phyloP scores from a whole-genome alignment of 108 stramenopile genomes.

The Stephanodiscus triporus region DNA sequence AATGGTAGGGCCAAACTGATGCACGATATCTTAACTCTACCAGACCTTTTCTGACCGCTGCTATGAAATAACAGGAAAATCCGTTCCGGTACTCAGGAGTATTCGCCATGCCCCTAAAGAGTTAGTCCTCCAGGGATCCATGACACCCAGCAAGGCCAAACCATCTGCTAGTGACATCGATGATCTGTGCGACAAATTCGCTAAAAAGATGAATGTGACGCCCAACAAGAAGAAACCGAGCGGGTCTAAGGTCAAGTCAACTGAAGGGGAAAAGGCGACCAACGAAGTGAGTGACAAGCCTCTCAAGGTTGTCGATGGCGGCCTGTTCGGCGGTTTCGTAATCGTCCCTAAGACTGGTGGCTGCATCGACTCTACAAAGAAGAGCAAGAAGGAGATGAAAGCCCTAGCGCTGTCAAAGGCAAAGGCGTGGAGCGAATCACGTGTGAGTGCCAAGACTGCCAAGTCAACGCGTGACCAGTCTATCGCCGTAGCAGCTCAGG shows the following conservation, averaged over 20 bases:
- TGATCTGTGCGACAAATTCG: slow-evolving; percentile 8
- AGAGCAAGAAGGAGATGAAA: background rate
- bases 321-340: background rate
- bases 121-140: background rate
- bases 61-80: background rate
- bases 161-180: slow-evolving; percentile 2
- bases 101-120: slow-evolving; percentile 5
- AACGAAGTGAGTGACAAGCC: background rate
- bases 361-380: background rate
- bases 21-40: background rate
- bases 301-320: background rate
- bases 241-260: background rate
- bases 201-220: background rate
- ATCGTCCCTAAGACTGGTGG: background rate
- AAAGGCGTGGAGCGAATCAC: background rate
- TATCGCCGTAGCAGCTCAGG: background rate
- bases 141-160: background rate
- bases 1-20: background rate
- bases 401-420: background rate
- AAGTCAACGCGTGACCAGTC: background rate
- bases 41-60: background rate
- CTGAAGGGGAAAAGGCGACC: background rate
- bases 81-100: slow-evolving; percentile 7
- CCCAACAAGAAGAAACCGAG: slow-evolving; percentile 4
- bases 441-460: background rate